phyloP scores from a whole-genome alignment of 2,329 filamentous ascomycete species.

The Parafenestella ontariensis region DNA sequence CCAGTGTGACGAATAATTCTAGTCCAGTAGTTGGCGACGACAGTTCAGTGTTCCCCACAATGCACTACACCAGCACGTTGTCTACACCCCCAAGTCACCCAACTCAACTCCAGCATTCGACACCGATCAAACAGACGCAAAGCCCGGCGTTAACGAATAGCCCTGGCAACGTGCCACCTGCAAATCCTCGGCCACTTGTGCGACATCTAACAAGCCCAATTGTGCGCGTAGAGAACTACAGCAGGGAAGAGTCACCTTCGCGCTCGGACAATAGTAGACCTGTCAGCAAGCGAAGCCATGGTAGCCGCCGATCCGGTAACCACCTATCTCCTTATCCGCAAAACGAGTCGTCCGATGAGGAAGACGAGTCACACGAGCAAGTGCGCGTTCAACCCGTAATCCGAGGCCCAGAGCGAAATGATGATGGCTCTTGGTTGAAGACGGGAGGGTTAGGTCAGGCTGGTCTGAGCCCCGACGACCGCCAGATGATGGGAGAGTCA shows the following conservation, averaged over 20 bases:
- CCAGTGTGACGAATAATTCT: constrained; percentile 45
- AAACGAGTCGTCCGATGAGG: constrained; percentile 43
- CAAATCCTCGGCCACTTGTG: constrained; percentile 34
- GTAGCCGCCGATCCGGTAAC: constrained; percentile 44
- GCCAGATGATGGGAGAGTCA: constrained; percentile 50
- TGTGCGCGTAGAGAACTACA: constrained; percentile 48
- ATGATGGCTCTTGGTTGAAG: constrained; percentile 57
- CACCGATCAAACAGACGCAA: constrained; percentile 44
- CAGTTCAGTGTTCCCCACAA: constrained; percentile 20
- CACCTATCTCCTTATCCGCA: constrained; percentile 49
- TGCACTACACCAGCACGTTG: constrained; percentile 30
- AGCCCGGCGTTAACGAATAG: constrained; percentile 50
- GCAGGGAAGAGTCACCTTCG: constrained; percentile 44
- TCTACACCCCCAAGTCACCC: constrained; percentile 38
- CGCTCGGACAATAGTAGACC: constrained; percentile 43
- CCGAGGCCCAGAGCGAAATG: constrained; percentile 43
- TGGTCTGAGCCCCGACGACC: constrained; percentile 57
- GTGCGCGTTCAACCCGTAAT: constrained; percentile 39
- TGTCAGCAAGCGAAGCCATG: constrained; percentile 45
- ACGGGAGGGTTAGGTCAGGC: constrained; percentile 49
- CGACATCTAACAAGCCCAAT: constrained; percentile 49
- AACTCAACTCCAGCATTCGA: constrained; percentile 30
- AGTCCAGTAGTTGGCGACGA: constrained; percentile 47
- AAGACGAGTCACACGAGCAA: constrained; percentile 33
- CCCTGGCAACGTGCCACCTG: constrained; percentile 36